These are phyloP conservation scores for Lasiosphaeria miniovina DNA, from an alignment of 495 filamentous ascomycete species.

Conservation along the genomic window DNA sequence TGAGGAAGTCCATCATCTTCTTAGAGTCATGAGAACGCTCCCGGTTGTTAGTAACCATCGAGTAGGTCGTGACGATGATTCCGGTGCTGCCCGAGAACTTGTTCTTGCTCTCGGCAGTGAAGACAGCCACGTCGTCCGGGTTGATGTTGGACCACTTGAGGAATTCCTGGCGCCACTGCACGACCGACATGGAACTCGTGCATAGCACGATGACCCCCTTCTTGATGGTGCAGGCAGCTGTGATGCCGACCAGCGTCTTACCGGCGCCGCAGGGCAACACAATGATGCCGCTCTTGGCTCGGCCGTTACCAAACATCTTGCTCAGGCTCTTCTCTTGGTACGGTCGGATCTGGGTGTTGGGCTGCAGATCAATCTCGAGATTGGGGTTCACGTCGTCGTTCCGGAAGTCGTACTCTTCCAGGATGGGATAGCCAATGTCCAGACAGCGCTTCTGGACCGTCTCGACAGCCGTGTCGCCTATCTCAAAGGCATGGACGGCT, in stretches of 20 bases:
- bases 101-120: constrained; percentile 91
- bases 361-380: constrained; percentile 86
- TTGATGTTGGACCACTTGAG: constrained; percentile 98
- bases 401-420: constrained; percentile 98
- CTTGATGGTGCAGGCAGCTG: constrained; percentile 94
- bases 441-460: constrained; percentile 85
- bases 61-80: constrained; percentile 95
- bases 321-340: constrained; percentile 96
- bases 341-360: constrained; percentile 77
- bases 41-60: constrained; percentile 90
- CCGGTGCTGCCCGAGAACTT: constrained; percentile 87
- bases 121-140: constrained; percentile 87
- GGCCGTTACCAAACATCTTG: constrained; percentile 99
- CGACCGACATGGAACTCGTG: constrained; percentile 95
- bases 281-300: constrained; percentile 95
- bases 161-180: constrained; percentile 95
- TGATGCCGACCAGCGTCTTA: constrained; percentile 96
- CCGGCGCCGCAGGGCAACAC: constrained; percentile 95
- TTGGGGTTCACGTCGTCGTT: constrained; percentile 87
- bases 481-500: constrained; percentile 94
- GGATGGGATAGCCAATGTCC: constrained; percentile 77
- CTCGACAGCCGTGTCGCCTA: constrained; percentile 72
- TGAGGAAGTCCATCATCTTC: constrained; percentile 98
- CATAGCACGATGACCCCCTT: constrained; percentile 94
- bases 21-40: constrained; percentile 86